Percentiles rank a stretch among this genome's conserved stretches.
Evolutionary conservation across 495 filamentous ascomycete genomes (phyloP).

Genomic region (Tuber calosporum): DNA sequence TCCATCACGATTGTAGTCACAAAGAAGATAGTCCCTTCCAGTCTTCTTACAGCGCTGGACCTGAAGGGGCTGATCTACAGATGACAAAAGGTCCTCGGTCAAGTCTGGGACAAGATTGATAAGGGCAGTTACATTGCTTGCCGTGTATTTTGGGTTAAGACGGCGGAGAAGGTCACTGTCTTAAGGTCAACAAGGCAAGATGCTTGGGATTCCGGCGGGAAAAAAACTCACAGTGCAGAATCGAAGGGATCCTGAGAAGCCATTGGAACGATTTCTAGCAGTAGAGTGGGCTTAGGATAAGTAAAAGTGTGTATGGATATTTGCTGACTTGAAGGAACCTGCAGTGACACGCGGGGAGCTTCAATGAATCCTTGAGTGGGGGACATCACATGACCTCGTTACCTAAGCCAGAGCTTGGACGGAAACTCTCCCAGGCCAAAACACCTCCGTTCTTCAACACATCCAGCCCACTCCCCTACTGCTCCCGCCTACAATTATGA

Average conservation of each 20-base stretch:
- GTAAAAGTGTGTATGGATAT: background rate
- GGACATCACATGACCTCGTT: background rate
- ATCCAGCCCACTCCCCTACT: background rate
- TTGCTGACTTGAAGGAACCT: background rate
- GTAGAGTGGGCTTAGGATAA: background rate
- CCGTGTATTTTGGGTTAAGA: slow-evolving; percentile 84
- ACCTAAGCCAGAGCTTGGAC: background rate
- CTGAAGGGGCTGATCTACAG: slow-evolving; percentile 89
- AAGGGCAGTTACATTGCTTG: slow-evolving; percentile 73
- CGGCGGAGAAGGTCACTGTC: slow-evolving; percentile 93
- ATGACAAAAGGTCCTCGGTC: slow-evolving; percentile 94
- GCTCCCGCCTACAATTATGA: slow-evolving; percentile 8
- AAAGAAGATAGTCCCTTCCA: slow-evolving; percentile 91
- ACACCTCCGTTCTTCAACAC: background rate
- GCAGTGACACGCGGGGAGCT: background rate
- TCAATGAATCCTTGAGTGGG: background rate
- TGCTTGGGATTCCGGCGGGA: slow-evolving; percentile 13
- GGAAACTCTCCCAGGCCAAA: background rate
- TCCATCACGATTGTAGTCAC: slow-evolving; percentile 99
- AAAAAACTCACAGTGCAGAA: slow-evolving; percentile 65
- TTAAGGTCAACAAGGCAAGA: slow-evolving; percentile 15
- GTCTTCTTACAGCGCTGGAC: slow-evolving; percentile 77
- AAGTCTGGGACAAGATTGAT: slow-evolving; percentile 81
- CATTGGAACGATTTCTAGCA: slow-evolving; percentile 40
- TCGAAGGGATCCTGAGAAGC: slow-evolving; percentile 58